Conservation (phyloP, 805 yeast genomes). For the Nakazawaea sp. region DNA sequence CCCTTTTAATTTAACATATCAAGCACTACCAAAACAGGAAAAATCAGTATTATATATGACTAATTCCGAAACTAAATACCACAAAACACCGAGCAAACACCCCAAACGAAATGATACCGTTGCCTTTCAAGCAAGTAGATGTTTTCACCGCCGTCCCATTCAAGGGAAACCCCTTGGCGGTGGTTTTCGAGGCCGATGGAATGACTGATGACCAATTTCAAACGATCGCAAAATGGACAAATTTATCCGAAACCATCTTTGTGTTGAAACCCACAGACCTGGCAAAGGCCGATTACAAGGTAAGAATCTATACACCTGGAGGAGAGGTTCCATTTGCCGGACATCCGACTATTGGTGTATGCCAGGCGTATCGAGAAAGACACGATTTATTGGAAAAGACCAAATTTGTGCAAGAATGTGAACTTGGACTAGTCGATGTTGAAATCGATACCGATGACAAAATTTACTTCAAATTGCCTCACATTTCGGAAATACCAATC, state of each 20-base stretch:
- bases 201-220: constrained; percentile 35
- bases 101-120: no score
- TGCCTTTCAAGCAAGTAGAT: constrained; percentile 27
- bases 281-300: constrained; percentile 33
- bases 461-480: constrained; percentile 23
- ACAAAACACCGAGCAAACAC: no score
- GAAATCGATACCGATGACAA: constrained; percentile 16
- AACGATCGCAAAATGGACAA: constrained; percentile 50
- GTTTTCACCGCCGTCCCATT: constrained; percentile 32
- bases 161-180: constrained; percentile 53
- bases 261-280: constrained; percentile 28
- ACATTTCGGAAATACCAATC: constrained; percentile 4
- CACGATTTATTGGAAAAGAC: constrained; percentile 23
- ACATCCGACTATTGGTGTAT: constrained; percentile 54
- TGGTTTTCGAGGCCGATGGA: constrained; percentile 33
- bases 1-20: no score
- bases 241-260: constrained; percentile 53
- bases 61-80: no score
- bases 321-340: constrained; percentile 56
- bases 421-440: constrained; percentile 34
- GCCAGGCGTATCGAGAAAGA: constrained; percentile 36
- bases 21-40: no score
- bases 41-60: no score
- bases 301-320: constrained; percentile 42
- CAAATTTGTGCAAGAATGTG: constrained; percentile 35